Evolutionary conservation across 495 filamentous ascomycete species (phyloP), one percentile per base, ranked within the genome.

Genomic region (Acidomyces sp.): DNA sequence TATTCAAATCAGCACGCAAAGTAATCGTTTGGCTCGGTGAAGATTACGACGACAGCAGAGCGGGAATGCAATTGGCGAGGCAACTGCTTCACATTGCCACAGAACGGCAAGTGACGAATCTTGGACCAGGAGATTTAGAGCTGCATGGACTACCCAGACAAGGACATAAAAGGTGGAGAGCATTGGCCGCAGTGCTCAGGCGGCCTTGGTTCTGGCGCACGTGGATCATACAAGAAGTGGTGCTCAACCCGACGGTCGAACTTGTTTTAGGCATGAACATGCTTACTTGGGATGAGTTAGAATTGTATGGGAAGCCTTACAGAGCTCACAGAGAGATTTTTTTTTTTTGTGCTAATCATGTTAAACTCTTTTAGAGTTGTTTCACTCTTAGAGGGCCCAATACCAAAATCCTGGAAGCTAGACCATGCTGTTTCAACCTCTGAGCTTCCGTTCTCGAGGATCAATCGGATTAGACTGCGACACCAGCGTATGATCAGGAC

Each of bases 181-280:
- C 42, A 6, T 26, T 54, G 13, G 43, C 39, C 7, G 27, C 19
- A 6, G 19, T 51, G 3, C 24, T 51, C 15, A 23, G 45, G 15
- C 15, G 47, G 18, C 47, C 47, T 6, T 54, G 51, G 51, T 54
- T 54, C 30, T 43, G 43, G 37, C 37, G 51, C 1, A 38, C 50
- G 15, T 54, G 51, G 51, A 33, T 51, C 2, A 31, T 51, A 3
- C 51, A 54, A 29, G 51, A 54, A 27, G 48, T 48, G 7, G 51
- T 42, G 3, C 39, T 50, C 18, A 48, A 48, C 28, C 44, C 49
- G 9, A 29, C 44, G 11, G 45, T 52, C 6, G 36, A 52, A 22
- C 26, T 49, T 10, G 46, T 49, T 2, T 35, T 49, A 13, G 46
- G 46, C 17, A 20, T 29, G n/a, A 29, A 34, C 10, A 39, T 39